Base-by-base conservation (phyloP, 2,329 filamentous ascomycete genomes). In the Xylaria sp. region DNA sequence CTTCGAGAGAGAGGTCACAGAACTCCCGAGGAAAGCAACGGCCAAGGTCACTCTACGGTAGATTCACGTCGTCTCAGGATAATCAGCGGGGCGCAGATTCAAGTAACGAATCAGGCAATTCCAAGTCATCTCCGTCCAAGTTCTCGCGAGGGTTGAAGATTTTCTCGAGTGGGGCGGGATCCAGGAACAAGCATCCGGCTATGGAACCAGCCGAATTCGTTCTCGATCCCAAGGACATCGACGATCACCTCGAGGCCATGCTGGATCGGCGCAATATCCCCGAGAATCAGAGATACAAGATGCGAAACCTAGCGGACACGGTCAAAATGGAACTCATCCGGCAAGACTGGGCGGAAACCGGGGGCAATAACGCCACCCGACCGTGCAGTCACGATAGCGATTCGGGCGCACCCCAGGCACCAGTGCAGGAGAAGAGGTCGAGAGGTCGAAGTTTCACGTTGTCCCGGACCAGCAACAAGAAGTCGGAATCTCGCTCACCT, bases 261-360 rank as follows among this genome's bases (percentile, higher is more conserved):
- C 73, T 96, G 74, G 91, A 96, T 72, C 86, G 92, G 16, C 84
- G 93, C 64, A 96, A 97, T 69, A 96, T 97, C 57, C 92, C 93
- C 2, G 90, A 95, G 70, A 90, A 96, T 65, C 92, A 96, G 80
- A 83, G 93, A 58, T 91, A 93, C 74, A 95, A 95, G 76, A 97
- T 99, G 92, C 85, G 93, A 51, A 92, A 87, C 59, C 79, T 99
- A 61, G 91, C 90, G 63, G 83, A 91, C 65, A 89, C 90, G 42
- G 92, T 97, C 78, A 99, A 99, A 76, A 90, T 92, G 71, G 92
- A 97, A 71, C 95, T 99, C 69, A 92, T 97, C 68, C 87, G 88
- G 56, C 92, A 96, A 72, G 90, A 97, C 72, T 91, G 90, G 80
- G 85, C 84, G 5, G 88, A 89, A 72, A 86, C 81, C 74, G 78